Percentiles rank a stretch among this genome's conserved stretches.
Conservation (phyloP, 805 yeast species). For the Debaryomyces prosopidis region DNA sequence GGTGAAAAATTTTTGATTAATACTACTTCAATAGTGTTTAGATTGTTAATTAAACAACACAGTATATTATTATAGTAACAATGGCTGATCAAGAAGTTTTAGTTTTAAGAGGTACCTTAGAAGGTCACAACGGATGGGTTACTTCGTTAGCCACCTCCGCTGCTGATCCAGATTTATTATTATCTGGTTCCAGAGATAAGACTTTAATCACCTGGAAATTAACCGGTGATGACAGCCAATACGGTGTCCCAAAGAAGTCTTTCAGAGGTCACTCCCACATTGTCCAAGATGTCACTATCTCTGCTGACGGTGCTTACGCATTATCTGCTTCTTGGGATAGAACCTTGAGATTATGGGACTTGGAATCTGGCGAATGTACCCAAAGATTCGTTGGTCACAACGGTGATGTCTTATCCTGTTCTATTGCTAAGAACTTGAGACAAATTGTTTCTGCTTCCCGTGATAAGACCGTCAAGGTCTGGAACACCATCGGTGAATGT, state of each 20-base stretch:
- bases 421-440: constrained; percentile 94
- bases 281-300: constrained; percentile 95
- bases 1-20: constrained; percentile 7
- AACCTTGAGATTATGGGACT: constrained; percentile 98
- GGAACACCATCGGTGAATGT: constrained; percentile 99
- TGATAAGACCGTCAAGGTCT: constrained; percentile 97
- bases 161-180: constrained; percentile 95
- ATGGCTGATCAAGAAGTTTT: constrained; percentile 93
- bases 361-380: constrained; percentile 89
- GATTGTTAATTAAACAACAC: not conserved
- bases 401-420: constrained; percentile 95
- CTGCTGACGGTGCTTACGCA: constrained; percentile 97
- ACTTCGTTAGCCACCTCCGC: constrained; percentile 97
- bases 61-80: constrained; percentile 11
- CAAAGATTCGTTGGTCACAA: constrained; percentile 97
- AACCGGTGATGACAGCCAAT: constrained; percentile 84
- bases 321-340: constrained; percentile 99
- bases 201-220: constrained; percentile 97
- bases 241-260: constrained; percentile 98
- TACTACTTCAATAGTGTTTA: not conserved
- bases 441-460: constrained; percentile 98
- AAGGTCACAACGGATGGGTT: constrained; percentile 87
- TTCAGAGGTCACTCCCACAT: constrained; percentile 99
- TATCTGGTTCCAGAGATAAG: constrained; percentile 99
- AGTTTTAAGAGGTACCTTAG: constrained; percentile 99